phyloP scores from a whole-genome alignment of 306 rosid genomes.

The Lathyrus aphaca region DNA sequence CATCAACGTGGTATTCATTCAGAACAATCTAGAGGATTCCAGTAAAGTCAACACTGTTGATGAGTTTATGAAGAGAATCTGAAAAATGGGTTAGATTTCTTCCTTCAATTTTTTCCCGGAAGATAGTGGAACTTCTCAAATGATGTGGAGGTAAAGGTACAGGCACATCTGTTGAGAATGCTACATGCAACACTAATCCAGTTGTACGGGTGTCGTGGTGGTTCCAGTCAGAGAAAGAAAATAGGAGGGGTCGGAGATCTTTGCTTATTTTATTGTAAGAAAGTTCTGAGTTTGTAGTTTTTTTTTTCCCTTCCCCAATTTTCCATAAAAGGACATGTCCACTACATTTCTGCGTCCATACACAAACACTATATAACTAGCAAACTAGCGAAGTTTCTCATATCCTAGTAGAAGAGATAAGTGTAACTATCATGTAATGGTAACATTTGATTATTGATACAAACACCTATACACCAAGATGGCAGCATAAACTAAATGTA shows the following conservation, averaged over 20 bases:
- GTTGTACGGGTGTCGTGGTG: background rate
- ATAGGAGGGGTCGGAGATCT: background rate
- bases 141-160: background rate
- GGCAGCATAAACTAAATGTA: conserved; percentile 19
- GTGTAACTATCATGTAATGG: background rate
- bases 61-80: background rate
- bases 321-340: background rate
- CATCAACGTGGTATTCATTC: background rate
- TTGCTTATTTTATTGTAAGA: background rate
- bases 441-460: conserved; percentile 1
- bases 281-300: background rate
- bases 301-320: background rate
- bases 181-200: background rate
- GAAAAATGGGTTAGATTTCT: background rate
- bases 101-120: background rate
- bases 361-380: background rate
- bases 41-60: background rate
- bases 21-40: background rate
- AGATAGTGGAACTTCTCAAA: background rate
- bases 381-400: background rate
- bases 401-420: conserved; percentile 8
- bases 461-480: conserved; percentile 13
- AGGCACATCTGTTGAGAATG: background rate
- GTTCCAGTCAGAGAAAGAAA: background rate
- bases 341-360: background rate